These are phyloP conservation scores for Barbatosphaeria neglecta DNA, from an alignment of 495 filamentous ascomycete genomes.

Conservation along the genomic window DNA sequence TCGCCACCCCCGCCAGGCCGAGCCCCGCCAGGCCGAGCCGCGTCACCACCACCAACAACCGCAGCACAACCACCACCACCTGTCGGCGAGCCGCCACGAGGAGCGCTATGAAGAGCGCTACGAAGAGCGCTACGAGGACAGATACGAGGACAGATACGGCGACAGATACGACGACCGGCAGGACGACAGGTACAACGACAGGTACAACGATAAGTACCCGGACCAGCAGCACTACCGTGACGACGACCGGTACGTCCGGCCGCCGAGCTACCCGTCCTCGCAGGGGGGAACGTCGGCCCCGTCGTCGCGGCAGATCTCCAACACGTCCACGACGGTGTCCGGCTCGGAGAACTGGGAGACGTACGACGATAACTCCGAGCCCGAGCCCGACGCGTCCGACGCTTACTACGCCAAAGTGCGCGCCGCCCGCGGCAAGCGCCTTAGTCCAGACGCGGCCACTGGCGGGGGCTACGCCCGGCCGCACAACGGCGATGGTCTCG, in stretches of 20 bases:
- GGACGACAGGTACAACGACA: too few relatives aligned
- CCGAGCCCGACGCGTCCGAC: conserved; percentile 61
- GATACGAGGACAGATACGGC: too few relatives aligned
- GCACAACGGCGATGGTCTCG: too few relatives aligned
- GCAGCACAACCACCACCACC: conserved; percentile 22
- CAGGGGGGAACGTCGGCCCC: conserved; percentile 27
- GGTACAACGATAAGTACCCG: too few relatives aligned
- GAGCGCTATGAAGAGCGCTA: too few relatives aligned
- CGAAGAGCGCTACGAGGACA: too few relatives aligned
- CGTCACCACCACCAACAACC: too few relatives aligned
- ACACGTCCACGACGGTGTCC: conserved; percentile 55
- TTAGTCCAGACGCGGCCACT: conserved; percentile 47
- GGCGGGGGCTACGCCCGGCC: conserved; percentile 25
- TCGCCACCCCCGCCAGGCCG: not conserved
- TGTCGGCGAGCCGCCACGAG: conserved; percentile 22
- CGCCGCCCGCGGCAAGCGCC: conserved; percentile 38
- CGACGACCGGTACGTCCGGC: conserved; percentile 21
- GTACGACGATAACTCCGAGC: conserved; percentile 67
- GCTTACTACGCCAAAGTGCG: conserved; percentile 67
- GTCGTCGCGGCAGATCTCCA: conserved; percentile 54
- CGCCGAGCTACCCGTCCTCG: conserved; percentile 19
- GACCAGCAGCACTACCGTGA: too few relatives aligned
- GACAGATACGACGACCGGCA: too few relatives aligned
- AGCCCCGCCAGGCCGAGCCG: too few relatives aligned
- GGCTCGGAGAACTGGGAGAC: conserved; percentile 96